Base-by-base conservation (phyloP, 177 flowering plant genomes). In the Telopea speciosissima region DNA sequence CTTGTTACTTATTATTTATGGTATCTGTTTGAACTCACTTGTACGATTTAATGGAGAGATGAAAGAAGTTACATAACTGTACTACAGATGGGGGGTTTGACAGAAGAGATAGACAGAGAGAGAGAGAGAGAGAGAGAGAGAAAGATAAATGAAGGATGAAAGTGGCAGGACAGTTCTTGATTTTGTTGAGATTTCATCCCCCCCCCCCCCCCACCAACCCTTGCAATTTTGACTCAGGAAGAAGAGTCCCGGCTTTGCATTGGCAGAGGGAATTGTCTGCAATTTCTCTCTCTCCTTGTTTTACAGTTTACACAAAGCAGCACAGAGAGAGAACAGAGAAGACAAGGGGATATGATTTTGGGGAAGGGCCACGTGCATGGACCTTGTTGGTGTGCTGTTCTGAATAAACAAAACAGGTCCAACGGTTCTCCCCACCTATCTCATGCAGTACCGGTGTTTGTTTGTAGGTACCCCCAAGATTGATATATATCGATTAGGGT, bases 291-390 rank as follows among this genome's bases (percentile, higher is more conserved):
- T 49, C 63, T 68, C 71, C n/a, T n/a, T n/a, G n/a, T n/a, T n/a
- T n/a, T n/a, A n/a, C n/a, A n/a, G n/a, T n/a, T n/a, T n/a, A n/a
- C n/a, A n/a, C n/a, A n/a, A n/a, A n/a, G n/a, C n/a, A n/a, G n/a
- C n/a, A n/a, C n/a, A n/a, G n/a, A n/a, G n/a, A n/a, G n/a, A n/a
- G n/a, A n/a, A n/a, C n/a, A n/a, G n/a, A n/a, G n/a, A n/a, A n/a
- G n/a, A n/a, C n/a, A n/a, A n/a, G n/a, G n/a, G n/a, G n/a, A n/a
- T n/a, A n/a, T n/a, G n/a, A n/a, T n/a, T n/a, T n/a, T n/a, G n/a
- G n/a, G n/a, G n/a, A n/a, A n/a, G n/a, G n/a, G n/a, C n/a, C 83
- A 78, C 79, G 80, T 80, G 83, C 76, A 72, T 69, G 66, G 76
- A 68, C 73, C 78, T n/a, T n/a, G 71, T 11, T 49, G 4, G 63